Percentiles rank a stretch among this genome's conserved stretches.
phyloP scores from a whole-genome alignment of 106 monocot species.

The Ottelia alismoides region DNA sequence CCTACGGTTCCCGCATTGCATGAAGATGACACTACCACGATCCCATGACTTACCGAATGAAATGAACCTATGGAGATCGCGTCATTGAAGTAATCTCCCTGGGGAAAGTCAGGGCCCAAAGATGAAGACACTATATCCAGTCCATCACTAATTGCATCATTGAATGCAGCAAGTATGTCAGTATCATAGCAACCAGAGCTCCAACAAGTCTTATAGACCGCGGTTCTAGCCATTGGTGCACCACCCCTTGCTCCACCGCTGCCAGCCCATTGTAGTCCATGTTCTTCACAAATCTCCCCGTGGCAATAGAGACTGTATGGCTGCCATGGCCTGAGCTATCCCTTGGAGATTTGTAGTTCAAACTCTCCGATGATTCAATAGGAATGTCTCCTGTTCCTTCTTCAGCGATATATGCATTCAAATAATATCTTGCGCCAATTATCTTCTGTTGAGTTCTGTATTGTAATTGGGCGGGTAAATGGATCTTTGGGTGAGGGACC shows the following conservation, averaged over 20 bases:
- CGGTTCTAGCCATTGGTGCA: conserved; percentile 69
- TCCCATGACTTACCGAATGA: conserved; percentile 51
- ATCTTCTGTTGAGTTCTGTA: conserved; percentile 9
- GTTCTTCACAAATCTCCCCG: conserved; percentile 50
- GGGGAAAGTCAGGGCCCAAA: conserved; percentile 57
- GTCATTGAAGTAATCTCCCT: conserved; percentile 72
- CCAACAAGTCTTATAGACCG: conserved; percentile 89
- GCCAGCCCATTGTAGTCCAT: conserved; percentile 62
- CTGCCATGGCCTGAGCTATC: conserved; percentile 82
- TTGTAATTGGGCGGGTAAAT: not conserved
- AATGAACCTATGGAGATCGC: conserved; percentile 80
- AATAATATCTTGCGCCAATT: conserved; percentile 73
- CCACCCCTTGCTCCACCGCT: conserved; percentile 61
- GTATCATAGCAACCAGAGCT: conserved; percentile 81
- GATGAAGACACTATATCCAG: conserved; percentile 79
- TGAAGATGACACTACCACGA: conserved; percentile 71
- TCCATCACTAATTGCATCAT: conserved; percentile 77
- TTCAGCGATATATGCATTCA: conserved; percentile 60
- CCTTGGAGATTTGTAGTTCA: conserved; percentile 68
- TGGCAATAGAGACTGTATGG: conserved; percentile 87
- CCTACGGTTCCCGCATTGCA: conserved; percentile 65
- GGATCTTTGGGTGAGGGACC: not conserved
- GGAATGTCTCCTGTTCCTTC: conserved; percentile 4
- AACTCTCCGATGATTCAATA: conserved; percentile 1
- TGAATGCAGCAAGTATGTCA: conserved; percentile 77